Evolutionary conservation across 106 monocot species (phyloP).

Genomic region (Acorus calamus): DNA sequence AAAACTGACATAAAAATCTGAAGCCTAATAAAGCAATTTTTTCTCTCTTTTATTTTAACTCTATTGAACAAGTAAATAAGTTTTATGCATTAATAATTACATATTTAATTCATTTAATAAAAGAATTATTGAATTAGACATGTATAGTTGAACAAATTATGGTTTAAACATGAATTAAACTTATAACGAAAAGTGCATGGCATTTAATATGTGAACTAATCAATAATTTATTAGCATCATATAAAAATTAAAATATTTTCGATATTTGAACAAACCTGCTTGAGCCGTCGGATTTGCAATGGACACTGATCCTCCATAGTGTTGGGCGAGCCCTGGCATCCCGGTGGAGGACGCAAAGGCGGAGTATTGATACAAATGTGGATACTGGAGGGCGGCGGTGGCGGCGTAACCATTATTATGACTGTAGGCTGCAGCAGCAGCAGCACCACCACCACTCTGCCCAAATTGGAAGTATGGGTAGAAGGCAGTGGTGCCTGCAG

Average conservation of each 20-base stretch:
- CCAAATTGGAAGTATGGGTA: constrained; percentile 46
- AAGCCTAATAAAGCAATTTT: no score
- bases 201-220: no score
- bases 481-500: constrained; percentile 20
- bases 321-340: constrained; percentile 40
- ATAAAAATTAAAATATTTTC: not conserved
- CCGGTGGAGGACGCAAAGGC: constrained; percentile 26
- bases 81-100: no score
- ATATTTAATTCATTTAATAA: no score
- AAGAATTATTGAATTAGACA: no score
- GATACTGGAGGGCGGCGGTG: constrained; percentile 25
- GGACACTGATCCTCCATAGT: constrained; percentile 45
- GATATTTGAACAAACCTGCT: constrained; percentile 36
- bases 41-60: no score
- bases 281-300: constrained; percentile 50
- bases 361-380: constrained; percentile 54
- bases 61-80: no score
- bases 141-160: no score
- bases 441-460: constrained; percentile 18
- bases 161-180: no score
- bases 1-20: no score
- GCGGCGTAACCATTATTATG: constrained; percentile 39
- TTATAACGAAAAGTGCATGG: no score
- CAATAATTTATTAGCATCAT: no score
- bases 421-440: constrained; percentile 21